Percentiles rank a stretch among this genome's conserved stretches.
Conservation (phyloP, 257 asterid genomes). For the Rhazya stricta region DNA sequence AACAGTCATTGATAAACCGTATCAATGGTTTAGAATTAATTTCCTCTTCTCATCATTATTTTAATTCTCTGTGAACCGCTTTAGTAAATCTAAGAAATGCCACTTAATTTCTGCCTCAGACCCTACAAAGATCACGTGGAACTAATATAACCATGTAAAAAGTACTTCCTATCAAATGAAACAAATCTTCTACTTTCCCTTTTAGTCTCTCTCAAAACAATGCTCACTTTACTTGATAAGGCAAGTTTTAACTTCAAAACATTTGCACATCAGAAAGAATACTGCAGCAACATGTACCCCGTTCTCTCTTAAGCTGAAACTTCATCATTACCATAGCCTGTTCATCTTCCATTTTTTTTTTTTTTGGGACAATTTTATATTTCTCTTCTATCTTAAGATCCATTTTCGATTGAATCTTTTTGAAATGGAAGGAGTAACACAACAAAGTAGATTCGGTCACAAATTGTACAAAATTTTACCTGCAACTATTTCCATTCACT, state of each 20-base stretch:
- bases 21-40: background rate
- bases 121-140: background rate
- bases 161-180: background rate
- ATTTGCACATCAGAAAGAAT: background rate
- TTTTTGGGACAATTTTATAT: background rate
- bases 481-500: slow-evolving; percentile 37
- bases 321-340: background rate
- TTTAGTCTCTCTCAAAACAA: background rate
- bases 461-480: slow-evolving; percentile 32
- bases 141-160: background rate
- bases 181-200: background rate
- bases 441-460: background rate
- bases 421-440: background rate
- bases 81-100: background rate
- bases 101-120: background rate
- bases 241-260: background rate
- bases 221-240: background rate
- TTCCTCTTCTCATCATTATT: background rate
- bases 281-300: background rate
- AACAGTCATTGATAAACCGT: background rate
- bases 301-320: background rate
- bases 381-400: background rate
- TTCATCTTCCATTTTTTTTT: background rate
- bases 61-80: background rate
- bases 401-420: background rate